Conservation (phyloP, 2,329 filamentous ascomycete genomes). For the Colletotrichum tabaci region DNA sequence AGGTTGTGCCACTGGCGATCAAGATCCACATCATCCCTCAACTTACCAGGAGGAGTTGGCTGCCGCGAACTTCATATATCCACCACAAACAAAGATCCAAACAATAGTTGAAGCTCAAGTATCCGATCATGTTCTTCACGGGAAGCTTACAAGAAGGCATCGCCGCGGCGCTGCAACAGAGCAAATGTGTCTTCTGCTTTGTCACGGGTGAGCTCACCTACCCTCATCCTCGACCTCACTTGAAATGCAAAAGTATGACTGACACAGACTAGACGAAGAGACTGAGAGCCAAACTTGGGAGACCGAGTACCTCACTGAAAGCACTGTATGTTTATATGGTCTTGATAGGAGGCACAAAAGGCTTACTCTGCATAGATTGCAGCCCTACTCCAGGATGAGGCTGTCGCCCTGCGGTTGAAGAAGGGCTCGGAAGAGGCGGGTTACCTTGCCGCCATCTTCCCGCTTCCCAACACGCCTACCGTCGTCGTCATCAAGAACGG, state of each 20-base stretch:
- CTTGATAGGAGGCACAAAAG: neutral
- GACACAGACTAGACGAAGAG: constrained; percentile 70
- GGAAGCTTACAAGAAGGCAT: constrained; percentile 89
- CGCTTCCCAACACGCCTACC: constrained; percentile 83
- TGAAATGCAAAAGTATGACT: neutral
- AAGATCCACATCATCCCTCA: neutral
- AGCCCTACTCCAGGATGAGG: constrained; percentile 55
- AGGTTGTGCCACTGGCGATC: neutral
- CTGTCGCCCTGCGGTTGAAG: constrained; percentile 79
- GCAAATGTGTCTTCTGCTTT: constrained; percentile 88
- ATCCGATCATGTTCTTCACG: constrained; percentile 80
- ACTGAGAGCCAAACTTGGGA: constrained; percentile 82
- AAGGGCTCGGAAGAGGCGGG: constrained; percentile 85
- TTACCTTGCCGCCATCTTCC: constrained; percentile 87
- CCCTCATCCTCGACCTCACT: constrained; percentile 10
- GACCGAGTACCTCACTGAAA: constrained; percentile 73
- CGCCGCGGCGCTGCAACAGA: constrained; percentile 78
- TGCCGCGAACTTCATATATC: neutral
- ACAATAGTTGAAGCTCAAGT: neutral
- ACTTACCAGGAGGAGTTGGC: neutral
- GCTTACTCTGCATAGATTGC: constrained; percentile 21
- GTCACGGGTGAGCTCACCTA: constrained; percentile 73
- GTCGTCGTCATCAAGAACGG: constrained; percentile 86
- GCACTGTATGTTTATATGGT: constrained; percentile 61
- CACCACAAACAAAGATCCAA: neutral